These are phyloP conservation scores for Pestalotiopsis sp. DNA, from an alignment of 2,329 filamentous ascomycete species.

Conservation along the genomic window DNA sequence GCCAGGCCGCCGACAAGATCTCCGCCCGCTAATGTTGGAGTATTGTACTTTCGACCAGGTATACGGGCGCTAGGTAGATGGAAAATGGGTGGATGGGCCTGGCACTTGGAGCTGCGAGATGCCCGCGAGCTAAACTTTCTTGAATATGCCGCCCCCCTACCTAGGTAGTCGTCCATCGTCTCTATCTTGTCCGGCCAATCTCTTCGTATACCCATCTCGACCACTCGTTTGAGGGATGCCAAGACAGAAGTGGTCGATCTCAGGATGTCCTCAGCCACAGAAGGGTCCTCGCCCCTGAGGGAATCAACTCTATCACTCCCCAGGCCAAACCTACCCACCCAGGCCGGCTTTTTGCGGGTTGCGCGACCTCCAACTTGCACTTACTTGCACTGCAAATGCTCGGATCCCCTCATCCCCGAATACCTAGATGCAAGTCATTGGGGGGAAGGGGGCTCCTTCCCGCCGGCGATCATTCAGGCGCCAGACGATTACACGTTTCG, in stretches of 20 bases:
- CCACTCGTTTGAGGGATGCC: not conserved
- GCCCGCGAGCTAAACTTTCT: slow-evolving; percentile 14
- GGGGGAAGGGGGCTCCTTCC: not conserved
- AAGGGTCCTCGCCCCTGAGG: not conserved
- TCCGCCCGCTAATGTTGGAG: not conserved
- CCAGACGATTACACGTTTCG: slow-evolving; percentile 11
- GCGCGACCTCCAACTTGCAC: not conserved
- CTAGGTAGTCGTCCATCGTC: not conserved
- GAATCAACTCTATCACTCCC: not conserved
- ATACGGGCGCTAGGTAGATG: not conserved
- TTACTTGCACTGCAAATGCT: not conserved
- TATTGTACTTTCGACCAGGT: not conserved
- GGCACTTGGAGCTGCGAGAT: slow-evolving; percentile 7
- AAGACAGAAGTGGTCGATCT: slow-evolving; percentile 5
- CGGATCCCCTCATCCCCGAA: slow-evolving; percentile 9
- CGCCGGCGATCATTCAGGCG: slow-evolving; percentile 7
- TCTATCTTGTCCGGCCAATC: not conserved
- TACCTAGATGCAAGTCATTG: slow-evolving; percentile 10
- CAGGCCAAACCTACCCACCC: no score
- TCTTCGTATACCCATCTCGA: not conserved
- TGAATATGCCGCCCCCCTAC: not conserved
- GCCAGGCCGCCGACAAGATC: not conserved
- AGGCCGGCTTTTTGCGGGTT: not conserved
- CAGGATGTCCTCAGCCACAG: slow-evolving; percentile 2
- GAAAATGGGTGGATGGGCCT: not conserved